phyloP scores from a whole-genome alignment of 305 asterid genomes.

The Andrographis paniculata region DNA sequence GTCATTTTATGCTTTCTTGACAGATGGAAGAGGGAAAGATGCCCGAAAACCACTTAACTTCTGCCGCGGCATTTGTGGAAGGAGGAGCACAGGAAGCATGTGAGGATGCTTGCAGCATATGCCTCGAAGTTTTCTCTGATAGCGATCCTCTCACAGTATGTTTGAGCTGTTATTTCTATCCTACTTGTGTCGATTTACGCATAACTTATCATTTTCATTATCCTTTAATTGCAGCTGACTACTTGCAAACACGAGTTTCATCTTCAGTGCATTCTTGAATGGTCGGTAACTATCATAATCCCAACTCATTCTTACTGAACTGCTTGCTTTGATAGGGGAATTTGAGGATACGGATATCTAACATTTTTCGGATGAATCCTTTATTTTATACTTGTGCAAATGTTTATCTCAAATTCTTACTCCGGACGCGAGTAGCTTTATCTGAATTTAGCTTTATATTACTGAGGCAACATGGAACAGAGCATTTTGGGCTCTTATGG shows the following conservation, averaged over 20 bases:
- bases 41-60: slow-evolving; percentile 54
- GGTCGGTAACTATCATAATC: no score
- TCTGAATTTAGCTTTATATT: no score
- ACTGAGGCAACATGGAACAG: no score
- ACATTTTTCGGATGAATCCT: no score
- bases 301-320: no score
- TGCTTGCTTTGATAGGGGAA: no score
- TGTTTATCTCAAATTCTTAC: no score
- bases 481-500: no score
- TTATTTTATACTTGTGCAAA: no score
- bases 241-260: slow-evolving; percentile 88
- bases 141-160: slow-evolving; percentile 72
- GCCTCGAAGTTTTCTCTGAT: slow-evolving; percentile 73
- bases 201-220: slow-evolving; percentile 16
- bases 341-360: no score
- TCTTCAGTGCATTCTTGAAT: slow-evolving; percentile 83
- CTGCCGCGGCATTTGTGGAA: slow-evolving; percentile 84
- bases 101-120: slow-evolving; percentile 62
- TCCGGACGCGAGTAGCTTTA: no score
- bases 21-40: slow-evolving; percentile 70
- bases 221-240: slow-evolving; percentile 56
- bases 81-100: slow-evolving; percentile 58
- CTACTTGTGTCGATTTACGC: slow-evolving; percentile 7
- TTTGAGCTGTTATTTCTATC: not conserved
- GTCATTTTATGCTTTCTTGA: slow-evolving; percentile 14